phyloP scores from a whole-genome alignment of 768 basidiomycete species.

The Calocybe indica region DNA sequence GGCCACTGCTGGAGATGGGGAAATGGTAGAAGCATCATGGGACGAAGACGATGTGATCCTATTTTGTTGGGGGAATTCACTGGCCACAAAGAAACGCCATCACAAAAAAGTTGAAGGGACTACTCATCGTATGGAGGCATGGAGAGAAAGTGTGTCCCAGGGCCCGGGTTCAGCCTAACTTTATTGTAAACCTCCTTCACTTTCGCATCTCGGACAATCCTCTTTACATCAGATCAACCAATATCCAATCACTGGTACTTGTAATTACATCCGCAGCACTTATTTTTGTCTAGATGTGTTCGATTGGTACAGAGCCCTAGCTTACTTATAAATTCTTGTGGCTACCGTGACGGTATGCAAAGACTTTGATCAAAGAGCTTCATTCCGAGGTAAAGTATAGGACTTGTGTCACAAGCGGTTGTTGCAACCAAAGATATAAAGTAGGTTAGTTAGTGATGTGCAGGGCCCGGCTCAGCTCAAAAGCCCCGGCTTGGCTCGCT shows the following conservation, averaged over 20 bases:
- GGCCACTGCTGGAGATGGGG: slow-evolving; percentile 5
- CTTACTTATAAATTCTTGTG: too few species aligned
- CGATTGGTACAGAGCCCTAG: not conserved
- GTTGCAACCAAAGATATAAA: too few species aligned
- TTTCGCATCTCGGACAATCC: slow-evolving; percentile 1
- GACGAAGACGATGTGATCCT: slow-evolving; percentile 19
- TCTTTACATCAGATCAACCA: slow-evolving; percentile 3
- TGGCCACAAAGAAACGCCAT: slow-evolving; percentile 13
- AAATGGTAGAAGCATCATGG: slow-evolving; percentile 8
- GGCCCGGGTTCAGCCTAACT: not conserved
- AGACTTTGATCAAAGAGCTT: too few species aligned
- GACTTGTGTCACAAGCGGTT: too few species aligned
- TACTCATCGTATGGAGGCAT: slow-evolving; percentile 12
- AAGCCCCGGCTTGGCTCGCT: too few species aligned
- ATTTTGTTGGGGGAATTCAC: slow-evolving; percentile 13
- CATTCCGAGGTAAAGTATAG: too few species aligned
- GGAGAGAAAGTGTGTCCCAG: slow-evolving; percentile 11
- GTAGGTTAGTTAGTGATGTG: too few species aligned
- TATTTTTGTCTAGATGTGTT: slow-evolving; percentile 2
- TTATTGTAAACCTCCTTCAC: slow-evolving; percentile 1
- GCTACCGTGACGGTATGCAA: too few species aligned
- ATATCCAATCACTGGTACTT: slow-evolving; percentile 3
- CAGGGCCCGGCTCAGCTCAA: too few species aligned
- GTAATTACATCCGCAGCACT: slow-evolving; percentile 1
- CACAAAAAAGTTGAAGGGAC: slow-evolving; percentile 10